Conservation (phyloP, 2,329 filamentous ascomycete genomes). For the Curvularia sp. region DNA sequence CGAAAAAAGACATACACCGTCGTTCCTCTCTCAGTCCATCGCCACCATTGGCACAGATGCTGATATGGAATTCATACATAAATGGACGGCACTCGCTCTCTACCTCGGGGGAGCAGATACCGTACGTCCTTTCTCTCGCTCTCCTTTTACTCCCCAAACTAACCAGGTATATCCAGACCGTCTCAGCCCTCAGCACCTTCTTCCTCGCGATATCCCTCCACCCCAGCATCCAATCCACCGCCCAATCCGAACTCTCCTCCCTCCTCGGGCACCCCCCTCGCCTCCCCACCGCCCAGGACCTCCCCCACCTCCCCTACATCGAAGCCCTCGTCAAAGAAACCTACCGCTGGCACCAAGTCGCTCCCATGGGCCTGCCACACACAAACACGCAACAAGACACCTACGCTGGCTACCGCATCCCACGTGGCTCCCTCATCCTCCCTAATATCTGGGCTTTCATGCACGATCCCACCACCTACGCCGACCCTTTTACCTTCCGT, state of each 20-base stretch:
- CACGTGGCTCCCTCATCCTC: slow-evolving; percentile 24
- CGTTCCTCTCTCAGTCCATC: slow-evolving; percentile 52
- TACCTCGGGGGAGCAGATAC: slow-evolving; percentile 56
- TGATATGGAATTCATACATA: slow-evolving; percentile 46
- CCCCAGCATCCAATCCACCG: slow-evolving; percentile 56
- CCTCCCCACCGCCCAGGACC: slow-evolving; percentile 58
- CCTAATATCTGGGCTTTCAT: slow-evolving; percentile 52
- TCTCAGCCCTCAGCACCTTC: slow-evolving; percentile 53
- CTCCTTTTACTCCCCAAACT: background rate
- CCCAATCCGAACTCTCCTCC: slow-evolving; percentile 56
- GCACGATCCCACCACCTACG: slow-evolving; percentile 50
- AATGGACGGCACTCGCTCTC: slow-evolving; percentile 53
- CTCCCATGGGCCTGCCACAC: slow-evolving; percentile 45
- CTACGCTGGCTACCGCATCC: slow-evolving; percentile 50
- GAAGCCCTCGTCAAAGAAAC: slow-evolving; percentile 50
- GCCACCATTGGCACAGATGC: slow-evolving; percentile 38
- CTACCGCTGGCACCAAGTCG: slow-evolving; percentile 50
- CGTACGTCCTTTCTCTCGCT: slow-evolving; percentile 23
- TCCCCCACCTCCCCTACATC: slow-evolving; percentile 50
- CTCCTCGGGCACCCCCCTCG: slow-evolving; percentile 54
- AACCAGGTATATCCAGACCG: slow-evolving; percentile 37
- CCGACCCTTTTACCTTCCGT: slow-evolving; percentile 50
- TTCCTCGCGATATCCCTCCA: slow-evolving; percentile 62
- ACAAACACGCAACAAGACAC: slow-evolving; percentile 43
- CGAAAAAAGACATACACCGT: slow-evolving; percentile 39